Evolutionary conservation across 108 stramenopile species (phyloP).

Genomic region (Cyclotella choctawhatcheeana): DNA sequence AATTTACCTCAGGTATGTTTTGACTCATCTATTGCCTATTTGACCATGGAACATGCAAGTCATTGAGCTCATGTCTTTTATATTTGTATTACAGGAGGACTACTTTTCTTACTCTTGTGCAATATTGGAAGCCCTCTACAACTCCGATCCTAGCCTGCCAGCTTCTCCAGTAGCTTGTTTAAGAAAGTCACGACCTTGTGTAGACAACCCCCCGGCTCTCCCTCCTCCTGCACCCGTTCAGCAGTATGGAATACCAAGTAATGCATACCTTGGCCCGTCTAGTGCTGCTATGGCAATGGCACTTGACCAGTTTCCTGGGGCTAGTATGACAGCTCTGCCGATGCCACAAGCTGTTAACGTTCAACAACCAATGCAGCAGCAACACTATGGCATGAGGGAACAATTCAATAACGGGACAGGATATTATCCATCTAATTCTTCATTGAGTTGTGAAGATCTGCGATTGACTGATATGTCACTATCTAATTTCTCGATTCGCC

Average conservation of each 20-base stretch:
- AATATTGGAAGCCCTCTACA: slow-evolving; percentile 34
- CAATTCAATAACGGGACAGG: not conserved
- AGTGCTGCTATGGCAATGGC: slow-evolving; percentile 26
- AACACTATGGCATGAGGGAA: not conserved
- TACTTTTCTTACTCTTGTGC: slow-evolving; percentile 33
- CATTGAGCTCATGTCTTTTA: too few relatives aligned
- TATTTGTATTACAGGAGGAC: slow-evolving; percentile 13
- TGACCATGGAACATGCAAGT: too few relatives aligned
- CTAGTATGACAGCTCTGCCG: slow-evolving; percentile 1
- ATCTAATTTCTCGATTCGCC: slow-evolving; percentile 26
- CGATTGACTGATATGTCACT: slow-evolving; percentile 12
- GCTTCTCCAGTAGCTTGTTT: slow-evolving; percentile 6
- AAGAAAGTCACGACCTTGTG: not conserved
- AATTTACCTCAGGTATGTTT: too few relatives aligned
- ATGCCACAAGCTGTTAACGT: not conserved
- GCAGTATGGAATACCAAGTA: not conserved
- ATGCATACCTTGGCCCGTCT: not conserved
- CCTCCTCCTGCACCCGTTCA: not conserved
- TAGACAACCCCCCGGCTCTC: slow-evolving; percentile 7
- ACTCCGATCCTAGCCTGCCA: slow-evolving; percentile 22
- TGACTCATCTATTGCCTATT: too few relatives aligned
- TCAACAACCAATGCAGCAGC: not conserved
- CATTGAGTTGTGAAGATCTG: too few relatives aligned
- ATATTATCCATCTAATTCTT: not conserved
- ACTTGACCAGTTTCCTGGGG: slow-evolving; percentile 28